Evolutionary conservation across 805 yeast genomes (phyloP).

Genomic region (Schwanniomyces yamadae): DNA sequence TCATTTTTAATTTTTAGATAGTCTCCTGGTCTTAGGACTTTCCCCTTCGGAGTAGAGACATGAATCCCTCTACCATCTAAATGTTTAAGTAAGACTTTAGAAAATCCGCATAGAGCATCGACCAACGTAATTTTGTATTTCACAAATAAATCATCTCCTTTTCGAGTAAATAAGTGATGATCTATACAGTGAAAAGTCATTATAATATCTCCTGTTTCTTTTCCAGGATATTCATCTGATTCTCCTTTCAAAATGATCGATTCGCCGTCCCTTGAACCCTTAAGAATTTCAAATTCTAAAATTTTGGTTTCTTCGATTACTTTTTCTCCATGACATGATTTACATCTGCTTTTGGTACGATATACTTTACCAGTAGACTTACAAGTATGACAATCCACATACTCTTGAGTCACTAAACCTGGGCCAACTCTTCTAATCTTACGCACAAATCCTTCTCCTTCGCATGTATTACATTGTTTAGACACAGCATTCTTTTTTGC

Average conservation of each 20-base stretch:
- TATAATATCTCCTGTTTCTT: constrained; percentile 73
- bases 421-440: constrained; percentile 67
- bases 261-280: constrained; percentile 68
- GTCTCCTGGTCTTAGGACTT: constrained; percentile 78
- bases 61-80: constrained; percentile 76
- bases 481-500: constrained; percentile 58
- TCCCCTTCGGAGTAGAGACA: constrained; percentile 69
- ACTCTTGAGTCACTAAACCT: constrained; percentile 67
- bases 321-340: constrained; percentile 67
- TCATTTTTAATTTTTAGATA: constrained; percentile 61
- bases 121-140: constrained; percentile 60
- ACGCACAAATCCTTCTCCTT: constrained; percentile 65
- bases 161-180: constrained; percentile 52
- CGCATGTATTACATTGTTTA: constrained; percentile 62
- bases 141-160: constrained; percentile 64
- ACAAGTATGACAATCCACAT: constrained; percentile 65
- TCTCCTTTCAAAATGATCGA: constrained; percentile 59
- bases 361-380: constrained; percentile 64
- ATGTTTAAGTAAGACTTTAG: constrained; percentile 61
- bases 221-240: constrained; percentile 77
- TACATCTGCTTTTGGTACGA: constrained; percentile 71
- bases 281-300: constrained; percentile 71
- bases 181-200: constrained; percentile 54
- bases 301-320: constrained; percentile 63
- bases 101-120: constrained; percentile 85